Conservation (phyloP, 352 stramenopile species). For the Globisporangium barbulae region DNA sequence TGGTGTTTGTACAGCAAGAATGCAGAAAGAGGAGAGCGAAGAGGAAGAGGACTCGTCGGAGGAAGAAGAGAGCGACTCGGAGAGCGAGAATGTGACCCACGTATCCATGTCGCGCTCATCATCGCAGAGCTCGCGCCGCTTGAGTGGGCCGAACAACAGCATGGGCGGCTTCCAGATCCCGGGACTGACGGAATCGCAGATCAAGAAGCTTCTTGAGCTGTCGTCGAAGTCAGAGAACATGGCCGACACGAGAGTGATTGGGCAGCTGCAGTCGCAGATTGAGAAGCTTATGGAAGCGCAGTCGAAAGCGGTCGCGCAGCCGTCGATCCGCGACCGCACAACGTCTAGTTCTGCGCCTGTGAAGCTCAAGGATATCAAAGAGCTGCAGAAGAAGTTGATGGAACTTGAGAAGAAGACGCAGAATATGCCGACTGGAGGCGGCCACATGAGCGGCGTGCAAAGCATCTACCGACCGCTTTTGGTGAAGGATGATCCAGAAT, state of each 20-base stretch:
- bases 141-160: background rate
- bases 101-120: slow-evolving; percentile 16
- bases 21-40: slow-evolving; percentile 57
- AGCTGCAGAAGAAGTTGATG: slow-evolving; percentile 66
- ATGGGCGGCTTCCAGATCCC: slow-evolving; percentile 36
- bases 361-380: slow-evolving; percentile 74
- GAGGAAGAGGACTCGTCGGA: slow-evolving; percentile 52
- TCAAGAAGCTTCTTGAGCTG: slow-evolving; percentile 68
- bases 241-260: slow-evolving; percentile 42
- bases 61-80: slow-evolving; percentile 72
- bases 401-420: slow-evolving; percentile 78
- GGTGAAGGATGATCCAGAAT: slow-evolving; percentile 67
- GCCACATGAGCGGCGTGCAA: background rate
- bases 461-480: slow-evolving; percentile 54
- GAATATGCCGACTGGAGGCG: slow-evolving; percentile 19
- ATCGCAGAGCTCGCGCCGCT: slow-evolving; percentile 18
- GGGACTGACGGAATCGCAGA: slow-evolving; percentile 53
- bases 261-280: slow-evolving; percentile 72
- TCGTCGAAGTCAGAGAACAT: slow-evolving; percentile 53
- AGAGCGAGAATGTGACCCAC: slow-evolving; percentile 48
- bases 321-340: slow-evolving; percentile 23
- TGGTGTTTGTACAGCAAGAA: slow-evolving; percentile 28
- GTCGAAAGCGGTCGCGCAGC: slow-evolving; percentile 24
- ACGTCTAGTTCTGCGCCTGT: slow-evolving; percentile 32
- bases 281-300: slow-evolving; percentile 59